Percentiles rank a stretch among this genome's conserved stretches.
These are phyloP conservation scores for Sutorius australiensis DNA, from an alignment of 768 basidiomycete genomes.

Conservation along the genomic window DNA sequence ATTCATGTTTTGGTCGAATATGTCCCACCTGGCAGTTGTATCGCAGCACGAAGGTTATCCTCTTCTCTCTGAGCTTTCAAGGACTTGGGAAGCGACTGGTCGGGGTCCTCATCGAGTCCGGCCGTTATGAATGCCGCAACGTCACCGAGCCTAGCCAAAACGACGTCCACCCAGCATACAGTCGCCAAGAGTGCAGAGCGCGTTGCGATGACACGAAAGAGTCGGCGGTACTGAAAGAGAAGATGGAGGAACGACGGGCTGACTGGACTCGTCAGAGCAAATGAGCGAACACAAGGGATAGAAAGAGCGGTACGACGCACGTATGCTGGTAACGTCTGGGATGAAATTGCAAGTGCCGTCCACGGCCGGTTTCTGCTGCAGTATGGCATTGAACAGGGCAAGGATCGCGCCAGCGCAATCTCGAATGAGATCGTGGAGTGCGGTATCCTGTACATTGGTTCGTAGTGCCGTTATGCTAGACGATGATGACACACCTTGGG, in stretches of 20 bases:
- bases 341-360: constrained; percentile 8
- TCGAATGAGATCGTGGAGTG: constrained; percentile 34
- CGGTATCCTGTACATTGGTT: constrained; percentile 27
- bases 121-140: constrained; percentile 31
- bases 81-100: constrained; percentile 23
- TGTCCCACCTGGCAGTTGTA: constrained; percentile 61
- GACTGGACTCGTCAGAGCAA: constrained; percentile 24
- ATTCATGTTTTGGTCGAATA: not conserved
- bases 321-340: constrained; percentile 13
- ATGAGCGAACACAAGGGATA: constrained; percentile 2
- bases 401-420: constrained; percentile 33
- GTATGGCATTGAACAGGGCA: constrained; percentile 27
- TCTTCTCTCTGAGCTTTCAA: constrained; percentile 43
- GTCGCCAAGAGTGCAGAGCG: constrained; percentile 31
- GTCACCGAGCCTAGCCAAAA: constrained; percentile 52
- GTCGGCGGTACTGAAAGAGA: constrained; percentile 51
- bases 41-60: constrained; percentile 53
- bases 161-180: constrained; percentile 65
- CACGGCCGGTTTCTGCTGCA: constrained; percentile 3
- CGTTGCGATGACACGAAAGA: constrained; percentile 44
- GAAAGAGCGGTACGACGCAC: constrained; percentile 12
- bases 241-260: constrained; percentile 29
- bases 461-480: not conserved
- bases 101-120: constrained; percentile 14
- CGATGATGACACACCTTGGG: constrained; percentile 21